phyloP scores from a whole-genome alignment of 2,329 filamentous ascomycete species.

The Penicillium hesseltinei region DNA sequence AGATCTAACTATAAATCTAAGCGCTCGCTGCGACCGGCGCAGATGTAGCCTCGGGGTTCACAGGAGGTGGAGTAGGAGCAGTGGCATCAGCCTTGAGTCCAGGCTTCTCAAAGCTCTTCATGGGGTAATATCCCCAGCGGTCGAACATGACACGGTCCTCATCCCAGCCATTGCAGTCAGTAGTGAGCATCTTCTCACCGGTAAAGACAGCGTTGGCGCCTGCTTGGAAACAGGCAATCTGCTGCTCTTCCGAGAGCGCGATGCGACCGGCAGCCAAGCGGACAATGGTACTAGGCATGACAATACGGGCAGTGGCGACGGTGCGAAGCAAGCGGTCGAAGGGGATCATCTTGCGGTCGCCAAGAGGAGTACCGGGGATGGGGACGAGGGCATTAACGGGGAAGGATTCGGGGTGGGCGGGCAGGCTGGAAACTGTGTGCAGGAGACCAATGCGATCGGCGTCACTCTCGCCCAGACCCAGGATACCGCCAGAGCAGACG shows the following conservation, averaged over 20 bases:
- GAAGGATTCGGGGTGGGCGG: constrained; percentile 82
- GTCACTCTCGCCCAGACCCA: constrained; percentile 77
- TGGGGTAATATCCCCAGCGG: constrained; percentile 76
- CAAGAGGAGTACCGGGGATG: constrained; percentile 84
- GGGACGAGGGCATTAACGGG: constrained; percentile 89
- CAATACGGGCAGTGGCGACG: constrained; percentile 75
- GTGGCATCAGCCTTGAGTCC: constrained; percentile 9
- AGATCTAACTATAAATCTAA: constrained; percentile 12
- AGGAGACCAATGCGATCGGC: constrained; percentile 79
- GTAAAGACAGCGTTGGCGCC: constrained; percentile 95
- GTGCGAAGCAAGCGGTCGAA: constrained; percentile 79
- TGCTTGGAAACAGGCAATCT: constrained; percentile 84
- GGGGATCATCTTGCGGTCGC: constrained; percentile 67
- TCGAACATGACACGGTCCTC: constrained; percentile 83
- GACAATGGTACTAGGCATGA: constrained; percentile 84
- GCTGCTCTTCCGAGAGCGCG: constrained; percentile 82
- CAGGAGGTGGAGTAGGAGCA: constrained; percentile 9
- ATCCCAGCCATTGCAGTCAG: constrained; percentile 86
- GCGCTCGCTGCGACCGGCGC: constrained; percentile 32
- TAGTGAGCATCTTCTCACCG: constrained; percentile 93
- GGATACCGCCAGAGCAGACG: constrained; percentile 85
- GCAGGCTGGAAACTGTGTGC: constrained; percentile 77
- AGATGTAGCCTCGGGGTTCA: constrained; percentile 19
- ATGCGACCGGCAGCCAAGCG: constrained; percentile 81
- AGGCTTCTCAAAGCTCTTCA: constrained; percentile 58